Evolutionary conservation across 495 filamentous ascomycete species (phyloP).

Genomic region (Penicillium tannophilum): DNA sequence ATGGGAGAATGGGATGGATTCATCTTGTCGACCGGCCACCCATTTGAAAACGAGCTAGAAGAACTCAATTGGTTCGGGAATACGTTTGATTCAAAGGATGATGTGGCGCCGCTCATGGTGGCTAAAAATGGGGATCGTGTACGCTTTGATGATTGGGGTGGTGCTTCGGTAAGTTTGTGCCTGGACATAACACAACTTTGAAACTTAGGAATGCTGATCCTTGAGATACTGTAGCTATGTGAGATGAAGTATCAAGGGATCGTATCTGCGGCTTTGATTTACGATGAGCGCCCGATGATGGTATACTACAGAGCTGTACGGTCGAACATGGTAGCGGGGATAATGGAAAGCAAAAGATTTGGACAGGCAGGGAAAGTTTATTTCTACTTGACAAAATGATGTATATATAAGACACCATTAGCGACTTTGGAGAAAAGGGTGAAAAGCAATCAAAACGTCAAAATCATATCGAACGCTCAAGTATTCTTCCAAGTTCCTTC

Average conservation of each 20-base stretch:
- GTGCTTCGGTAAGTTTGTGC: constrained; percentile 20
- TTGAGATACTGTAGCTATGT: constrained; percentile 17
- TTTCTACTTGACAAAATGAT: constrained; percentile 19
- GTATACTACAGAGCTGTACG: constrained; percentile 33
- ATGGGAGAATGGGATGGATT: constrained; percentile 32
- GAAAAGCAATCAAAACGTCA: too few relatives aligned
- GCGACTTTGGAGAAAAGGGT: background rate
- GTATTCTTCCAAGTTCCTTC: constrained; percentile 26
- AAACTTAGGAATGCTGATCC: background rate
- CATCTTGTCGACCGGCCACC: constrained; percentile 26
- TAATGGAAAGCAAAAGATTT: constrained; percentile 28
- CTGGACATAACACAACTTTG: background rate
- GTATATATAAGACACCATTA: background rate
- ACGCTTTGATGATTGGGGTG: constrained; percentile 23
- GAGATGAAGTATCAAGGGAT: constrained; percentile 30
- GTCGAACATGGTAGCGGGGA: constrained; percentile 27
- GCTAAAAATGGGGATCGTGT: constrained; percentile 22
- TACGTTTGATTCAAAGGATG: constrained; percentile 17
- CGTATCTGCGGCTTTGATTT: constrained; percentile 32
- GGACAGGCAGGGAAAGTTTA: constrained; percentile 11
- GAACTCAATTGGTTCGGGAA: constrained; percentile 29
- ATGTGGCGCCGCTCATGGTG: constrained; percentile 30
- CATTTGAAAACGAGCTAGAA: constrained; percentile 18
- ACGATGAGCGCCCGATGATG: constrained; percentile 31
- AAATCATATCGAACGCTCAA: background rate